Percentiles rank a stretch among this genome's conserved stretches.
These are phyloP conservation scores for Coccomyxa subellipsoidea DNA, from an alignment of 163 green algal species.

Conservation along the genomic window DNA sequence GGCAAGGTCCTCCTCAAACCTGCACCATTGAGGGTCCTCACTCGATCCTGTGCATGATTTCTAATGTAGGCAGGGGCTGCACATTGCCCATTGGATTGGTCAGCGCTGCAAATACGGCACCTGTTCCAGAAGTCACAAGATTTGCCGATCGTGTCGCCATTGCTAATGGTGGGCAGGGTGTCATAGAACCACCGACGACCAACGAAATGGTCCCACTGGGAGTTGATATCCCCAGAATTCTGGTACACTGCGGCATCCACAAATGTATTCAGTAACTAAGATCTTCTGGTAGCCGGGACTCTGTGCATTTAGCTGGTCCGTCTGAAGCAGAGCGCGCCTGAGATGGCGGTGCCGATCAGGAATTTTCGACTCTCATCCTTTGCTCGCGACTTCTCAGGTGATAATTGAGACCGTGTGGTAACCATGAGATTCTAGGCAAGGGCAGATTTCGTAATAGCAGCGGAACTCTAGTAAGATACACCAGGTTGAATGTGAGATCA, in stretches of 20 bases:
- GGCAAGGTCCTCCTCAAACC: conserved; percentile 67
- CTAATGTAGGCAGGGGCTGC: neutral
- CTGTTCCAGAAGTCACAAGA: conserved; percentile 59
- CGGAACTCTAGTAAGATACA: no score
- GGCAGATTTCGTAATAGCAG: no score
- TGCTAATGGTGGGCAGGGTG: conserved; percentile 7
- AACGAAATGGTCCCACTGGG: conserved; percentile 32
- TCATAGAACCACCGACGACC: conserved; percentile 11
- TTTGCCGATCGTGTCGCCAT: conserved; percentile 18
- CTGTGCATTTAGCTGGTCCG: no score
- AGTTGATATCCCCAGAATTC: conserved; percentile 29
- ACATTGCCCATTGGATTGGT: neutral
- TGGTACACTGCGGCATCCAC: conserved; percentile 30
- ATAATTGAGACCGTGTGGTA: neutral
- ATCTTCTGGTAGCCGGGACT: no score
- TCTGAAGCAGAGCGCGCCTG: neutral
- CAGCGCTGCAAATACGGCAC: neutral
- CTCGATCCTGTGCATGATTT: neutral
- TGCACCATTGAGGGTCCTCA: neutral
- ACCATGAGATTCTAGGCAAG: no score
- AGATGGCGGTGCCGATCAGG: conserved; percentile 13
- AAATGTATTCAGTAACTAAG: neutral
- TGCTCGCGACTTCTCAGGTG: neutral
- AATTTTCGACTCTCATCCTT: neutral
- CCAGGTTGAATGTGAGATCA: no score